Evolutionary conservation across 495 filamentous ascomycete genomes (phyloP).

Genomic region (Lophiostoma macrostomum): DNA sequence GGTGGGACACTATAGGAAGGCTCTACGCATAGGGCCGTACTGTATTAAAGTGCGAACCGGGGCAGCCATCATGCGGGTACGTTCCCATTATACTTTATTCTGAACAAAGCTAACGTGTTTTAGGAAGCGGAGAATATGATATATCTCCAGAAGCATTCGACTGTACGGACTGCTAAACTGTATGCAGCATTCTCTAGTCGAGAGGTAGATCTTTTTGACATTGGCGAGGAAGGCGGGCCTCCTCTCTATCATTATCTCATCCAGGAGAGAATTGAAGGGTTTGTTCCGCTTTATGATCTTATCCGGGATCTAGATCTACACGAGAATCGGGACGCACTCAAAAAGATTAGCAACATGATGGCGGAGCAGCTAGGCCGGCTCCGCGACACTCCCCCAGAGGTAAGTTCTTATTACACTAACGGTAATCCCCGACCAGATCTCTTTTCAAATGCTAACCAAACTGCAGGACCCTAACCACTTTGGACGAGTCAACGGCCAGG

Average conservation of each 20-base stretch:
- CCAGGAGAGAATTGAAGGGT: neutral
- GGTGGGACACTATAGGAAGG: too few species aligned
- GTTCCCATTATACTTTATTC: neutral
- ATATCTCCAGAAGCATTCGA: neutral
- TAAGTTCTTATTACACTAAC: too few species aligned
- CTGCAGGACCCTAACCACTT: neutral
- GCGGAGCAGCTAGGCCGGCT: neutral
- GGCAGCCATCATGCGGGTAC: neutral
- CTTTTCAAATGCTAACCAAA: too few species aligned
- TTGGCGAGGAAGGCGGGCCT: neutral
- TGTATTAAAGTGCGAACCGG: neutral
- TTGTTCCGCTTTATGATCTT: too few species aligned
- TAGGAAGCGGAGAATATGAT: conserved; percentile 5
- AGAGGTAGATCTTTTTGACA: neutral
- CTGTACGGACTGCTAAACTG: neutral
- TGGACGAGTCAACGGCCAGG: neutral
- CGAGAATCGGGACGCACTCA: neutral
- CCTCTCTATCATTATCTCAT: neutral
- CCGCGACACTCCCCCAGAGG: neutral
- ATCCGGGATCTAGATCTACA: too few species aligned
- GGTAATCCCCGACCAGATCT: too few species aligned
- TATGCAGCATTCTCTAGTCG: neutral
- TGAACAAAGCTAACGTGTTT: neutral
- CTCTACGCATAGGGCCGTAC: conserved; percentile 3
- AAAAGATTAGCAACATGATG: neutral